Evolutionary conservation across 441 rosid species (phyloP).

Genomic region (Gossypium trilobum): DNA sequence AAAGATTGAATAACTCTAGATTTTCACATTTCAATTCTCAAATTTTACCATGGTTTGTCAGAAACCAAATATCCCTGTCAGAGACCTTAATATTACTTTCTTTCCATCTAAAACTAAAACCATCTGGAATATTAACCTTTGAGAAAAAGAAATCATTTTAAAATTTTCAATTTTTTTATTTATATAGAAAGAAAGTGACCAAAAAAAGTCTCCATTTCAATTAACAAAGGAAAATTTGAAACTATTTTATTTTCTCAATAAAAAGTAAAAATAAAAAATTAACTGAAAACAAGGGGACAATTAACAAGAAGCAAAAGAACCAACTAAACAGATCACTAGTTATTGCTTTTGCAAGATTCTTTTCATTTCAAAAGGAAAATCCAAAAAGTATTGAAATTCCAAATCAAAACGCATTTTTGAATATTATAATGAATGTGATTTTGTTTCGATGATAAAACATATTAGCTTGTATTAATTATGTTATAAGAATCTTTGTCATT

Average conservation of each 20-base stretch:
- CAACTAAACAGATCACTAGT: neutral
- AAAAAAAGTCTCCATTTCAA: neutral
- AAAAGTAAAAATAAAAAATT: neutral
- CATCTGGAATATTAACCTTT: neutral
- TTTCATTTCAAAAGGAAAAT: neutral
- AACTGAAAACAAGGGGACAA: neutral
- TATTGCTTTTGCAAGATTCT: neutral
- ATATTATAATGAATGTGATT: neutral
- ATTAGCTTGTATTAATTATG: neutral
- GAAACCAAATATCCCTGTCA: neutral
- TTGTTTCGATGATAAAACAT: neutral
- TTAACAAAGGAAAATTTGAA: neutral
- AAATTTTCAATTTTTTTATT: neutral
- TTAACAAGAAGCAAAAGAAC: neutral
- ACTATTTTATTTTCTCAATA: neutral
- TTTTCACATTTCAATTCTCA: neutral
- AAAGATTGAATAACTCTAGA: neutral
- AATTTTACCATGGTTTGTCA: neutral
- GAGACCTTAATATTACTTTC: neutral
- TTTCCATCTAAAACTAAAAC: slow-evolving; percentile 1
- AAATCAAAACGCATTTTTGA: neutral
- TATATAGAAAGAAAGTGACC: neutral
- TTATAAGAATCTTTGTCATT: neutral
- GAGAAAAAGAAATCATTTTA: neutral
- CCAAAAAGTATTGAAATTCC: neutral